A percentile compares a stretch with the other conserved stretches of the same genome.
phyloP scores from a whole-genome alignment of 2,329 filamentous ascomycete species.

The Calonectria crousiana region DNA sequence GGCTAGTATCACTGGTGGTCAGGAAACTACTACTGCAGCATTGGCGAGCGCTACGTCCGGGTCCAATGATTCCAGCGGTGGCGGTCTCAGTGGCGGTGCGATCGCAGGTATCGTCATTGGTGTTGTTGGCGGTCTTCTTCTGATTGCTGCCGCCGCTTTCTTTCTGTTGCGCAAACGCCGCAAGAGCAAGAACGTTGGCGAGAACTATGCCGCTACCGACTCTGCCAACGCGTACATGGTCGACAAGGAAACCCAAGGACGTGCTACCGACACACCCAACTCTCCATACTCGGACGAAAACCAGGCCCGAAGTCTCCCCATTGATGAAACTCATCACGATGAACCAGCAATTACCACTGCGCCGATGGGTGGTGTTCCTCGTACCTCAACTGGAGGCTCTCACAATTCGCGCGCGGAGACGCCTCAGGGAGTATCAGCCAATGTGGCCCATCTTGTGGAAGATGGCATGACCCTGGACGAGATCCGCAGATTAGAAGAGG shows the following conservation, averaged over 20 bases:
- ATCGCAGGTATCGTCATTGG: slow-evolving; percentile 63
- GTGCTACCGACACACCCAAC: slow-evolving; percentile 54
- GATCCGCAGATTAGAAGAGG: slow-evolving; percentile 67
- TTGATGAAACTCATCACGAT: slow-evolving; percentile 32
- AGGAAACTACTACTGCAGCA: background rate
- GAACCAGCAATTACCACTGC: slow-evolving; percentile 8
- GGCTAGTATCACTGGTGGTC: background rate
- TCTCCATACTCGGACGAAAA: slow-evolving; percentile 59
- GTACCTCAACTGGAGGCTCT: slow-evolving; percentile 32
- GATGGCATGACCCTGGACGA: slow-evolving; percentile 72
- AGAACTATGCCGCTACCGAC: slow-evolving; percentile 40
- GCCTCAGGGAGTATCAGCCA: slow-evolving; percentile 49
- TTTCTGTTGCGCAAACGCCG: slow-evolving; percentile 58
- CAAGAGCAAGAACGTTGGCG: slow-evolving; percentile 37
- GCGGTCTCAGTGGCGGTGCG: slow-evolving; percentile 55
- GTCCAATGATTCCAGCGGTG: slow-evolving; percentile 17
- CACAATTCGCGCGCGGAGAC: slow-evolving; percentile 37
- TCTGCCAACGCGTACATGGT: slow-evolving; percentile 55
- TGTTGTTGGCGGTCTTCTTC: slow-evolving; percentile 51
- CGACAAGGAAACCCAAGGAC: slow-evolving; percentile 59
- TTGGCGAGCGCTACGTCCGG: background rate
- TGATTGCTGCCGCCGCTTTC: slow-evolving; percentile 56
- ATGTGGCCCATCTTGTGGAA: slow-evolving; percentile 67
- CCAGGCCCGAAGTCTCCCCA: slow-evolving; percentile 42
- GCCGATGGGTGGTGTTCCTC: slow-evolving; percentile 17